Evolutionary conservation across 2,329 filamentous ascomycete genomes (phyloP), one percentile per base, ranked within the genome.

Genomic region (Fusarium newnesense): DNA sequence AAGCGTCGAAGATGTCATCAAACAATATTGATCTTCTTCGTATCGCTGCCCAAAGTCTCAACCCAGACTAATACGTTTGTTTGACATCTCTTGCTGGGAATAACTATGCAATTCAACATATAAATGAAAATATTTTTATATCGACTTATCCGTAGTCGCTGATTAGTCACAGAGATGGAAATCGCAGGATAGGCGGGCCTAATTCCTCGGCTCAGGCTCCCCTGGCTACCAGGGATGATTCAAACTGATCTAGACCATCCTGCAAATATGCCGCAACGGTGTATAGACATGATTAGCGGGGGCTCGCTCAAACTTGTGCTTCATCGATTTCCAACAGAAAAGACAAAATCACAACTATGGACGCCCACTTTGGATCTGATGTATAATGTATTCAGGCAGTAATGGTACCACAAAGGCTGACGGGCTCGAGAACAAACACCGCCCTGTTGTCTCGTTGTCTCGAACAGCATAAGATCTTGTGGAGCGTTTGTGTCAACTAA

Each of bases 111-210:
- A 58, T 34, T 28, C 24, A 40, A 50, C 50, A 28, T 37, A 26
- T 16, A 60, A 30, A 16, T 24, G 36, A n/a, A 53, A 37, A 15
- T 21, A 18, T 34, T 24, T 59, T 50, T 39, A 39, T 53, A 36
- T 59, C 13, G 32, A 50, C 32, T n/a, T 64, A 39, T 46, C 43
- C 49, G 43, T 28, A 34, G 34, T 69, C 60, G 34, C 52, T 72
- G 56, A 54, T 60, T 56, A 65, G 58, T 60, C 40, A 60, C 60
- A 67, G 42, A 76, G 61, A 59, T 50, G 39, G 61, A 52, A 63
- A 64, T 67, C 62, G 60, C 56, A 69, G 75, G 74, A 73, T 72
- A 76, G 75, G 63, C 74, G 74, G 74, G 68, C 74, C 76, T 77
- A 66, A 68, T 72, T 68, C 76, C 76, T 77, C 74, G 73, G 74